Evolutionary conservation across 345 rosid genomes (phyloP).

Genomic region (Crucihimalaya himalaica): DNA sequence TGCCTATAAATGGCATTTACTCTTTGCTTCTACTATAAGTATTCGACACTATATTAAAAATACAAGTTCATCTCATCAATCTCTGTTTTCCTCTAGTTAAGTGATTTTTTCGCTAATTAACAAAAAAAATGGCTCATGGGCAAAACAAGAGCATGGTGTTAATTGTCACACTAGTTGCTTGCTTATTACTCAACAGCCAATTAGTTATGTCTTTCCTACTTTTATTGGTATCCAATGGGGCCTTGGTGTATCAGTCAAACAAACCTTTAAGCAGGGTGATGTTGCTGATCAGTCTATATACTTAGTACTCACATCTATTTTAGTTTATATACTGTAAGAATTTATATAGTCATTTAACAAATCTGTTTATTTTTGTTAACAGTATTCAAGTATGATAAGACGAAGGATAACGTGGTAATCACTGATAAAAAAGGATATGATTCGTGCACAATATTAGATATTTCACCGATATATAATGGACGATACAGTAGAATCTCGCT

Average conservation of each 20-base stretch:
- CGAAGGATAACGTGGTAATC: neutral
- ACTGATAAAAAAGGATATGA: neutral
- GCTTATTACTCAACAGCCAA: neutral
- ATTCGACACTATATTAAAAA: no score
- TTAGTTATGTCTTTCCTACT: neutral
- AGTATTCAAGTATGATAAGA: neutral
- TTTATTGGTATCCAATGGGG: neutral
- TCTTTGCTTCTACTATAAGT: neutral
- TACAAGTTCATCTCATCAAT: neutral
- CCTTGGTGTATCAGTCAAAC: neutral
- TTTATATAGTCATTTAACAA: neutral
- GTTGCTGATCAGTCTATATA: neutral
- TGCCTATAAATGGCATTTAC: neutral
- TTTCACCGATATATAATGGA: neutral
- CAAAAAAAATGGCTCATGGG: neutral
- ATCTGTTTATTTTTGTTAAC: neutral
- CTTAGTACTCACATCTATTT: neutral
- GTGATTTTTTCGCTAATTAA: neutral
- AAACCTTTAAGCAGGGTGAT: neutral
- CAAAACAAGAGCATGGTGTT: neutral
- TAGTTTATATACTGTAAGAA: neutral
- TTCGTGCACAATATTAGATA: neutral
- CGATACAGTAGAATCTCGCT: neutral
- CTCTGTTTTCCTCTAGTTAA: neutral
- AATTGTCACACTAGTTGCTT: neutral